phyloP scores from a whole-genome alignment of 2,329 filamentous ascomycete species.

The Pseudocercospora cruenta region DNA sequence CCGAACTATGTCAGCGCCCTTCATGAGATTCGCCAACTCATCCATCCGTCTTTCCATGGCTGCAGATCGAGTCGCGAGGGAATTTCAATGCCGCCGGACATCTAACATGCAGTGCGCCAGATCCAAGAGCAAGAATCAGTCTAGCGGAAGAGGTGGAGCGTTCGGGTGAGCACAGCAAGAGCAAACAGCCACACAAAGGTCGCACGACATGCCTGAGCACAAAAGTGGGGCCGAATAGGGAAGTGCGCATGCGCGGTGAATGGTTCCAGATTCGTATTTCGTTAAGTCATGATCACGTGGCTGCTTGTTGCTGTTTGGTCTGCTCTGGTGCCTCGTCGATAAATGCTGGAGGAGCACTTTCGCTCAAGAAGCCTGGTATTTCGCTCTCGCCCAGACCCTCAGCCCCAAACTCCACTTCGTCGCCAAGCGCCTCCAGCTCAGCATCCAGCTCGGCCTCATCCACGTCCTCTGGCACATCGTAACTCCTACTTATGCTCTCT shows the following conservation, averaged over 20 bases:
- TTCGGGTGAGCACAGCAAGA: background rate
- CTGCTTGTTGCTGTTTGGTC: conserved; percentile 37
- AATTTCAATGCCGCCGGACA: background rate
- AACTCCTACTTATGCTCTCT: conserved; percentile 85
- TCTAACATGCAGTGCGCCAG: background rate
- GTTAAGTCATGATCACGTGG: conserved; percentile 29
- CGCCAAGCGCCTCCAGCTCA: conserved; percentile 89
- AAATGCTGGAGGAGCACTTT: conserved; percentile 75
- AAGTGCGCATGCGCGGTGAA: background rate
- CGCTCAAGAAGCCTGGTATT: conserved; percentile 83
- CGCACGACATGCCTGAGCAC: conserved; percentile 8
- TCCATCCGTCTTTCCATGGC: background rate
- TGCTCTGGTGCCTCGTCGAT: conserved; percentile 79
- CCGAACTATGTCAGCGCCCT: background rate
- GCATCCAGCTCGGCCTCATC: conserved; percentile 96
- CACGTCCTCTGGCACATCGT: conserved; percentile 95
- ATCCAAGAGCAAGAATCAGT: background rate
- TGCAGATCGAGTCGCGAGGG: background rate
- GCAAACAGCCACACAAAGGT: conserved; percentile 5
- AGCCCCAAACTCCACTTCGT: conserved; percentile 86
- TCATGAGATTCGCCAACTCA: background rate
- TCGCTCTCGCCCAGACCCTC: conserved; percentile 60
- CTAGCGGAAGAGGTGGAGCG: background rate
- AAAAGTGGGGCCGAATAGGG: background rate
- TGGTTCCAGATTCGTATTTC: background rate